A percentile compares a stretch with the other conserved stretches of the same genome.
These are phyloP conservation scores for Cryphonectria japonica DNA, from an alignment of 2,329 filamentous ascomycete species.

Conservation along the genomic window DNA sequence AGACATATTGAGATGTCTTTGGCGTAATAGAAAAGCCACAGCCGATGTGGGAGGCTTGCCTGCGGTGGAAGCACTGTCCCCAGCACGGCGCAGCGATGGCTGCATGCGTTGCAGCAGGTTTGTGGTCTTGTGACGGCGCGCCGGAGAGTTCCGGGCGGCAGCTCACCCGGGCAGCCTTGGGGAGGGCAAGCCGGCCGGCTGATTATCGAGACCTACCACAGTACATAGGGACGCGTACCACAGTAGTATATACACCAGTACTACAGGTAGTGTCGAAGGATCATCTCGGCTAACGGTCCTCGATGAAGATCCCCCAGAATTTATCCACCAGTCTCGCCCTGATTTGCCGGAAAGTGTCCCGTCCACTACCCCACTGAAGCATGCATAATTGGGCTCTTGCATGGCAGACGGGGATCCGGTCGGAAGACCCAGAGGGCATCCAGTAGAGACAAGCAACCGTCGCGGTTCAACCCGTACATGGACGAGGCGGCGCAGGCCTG, in stretches of 20 bases:
- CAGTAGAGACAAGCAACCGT: neutral
- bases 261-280: conserved; percentile 12
- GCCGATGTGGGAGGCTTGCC: neutral
- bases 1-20: neutral
- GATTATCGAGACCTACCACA: neutral
- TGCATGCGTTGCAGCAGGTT: neutral
- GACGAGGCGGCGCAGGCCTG: neutral
- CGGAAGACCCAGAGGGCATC: neutral
- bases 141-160: conserved; percentile 7
- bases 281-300: conserved; percentile 29
- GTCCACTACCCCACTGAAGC: neutral
- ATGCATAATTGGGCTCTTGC: conserved; percentile 7
- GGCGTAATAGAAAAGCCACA: neutral
- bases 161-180: neutral
- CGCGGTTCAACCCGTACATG: neutral
- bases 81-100: neutral
- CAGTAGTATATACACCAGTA: neutral
- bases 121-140: neutral
- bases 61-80: neutral
- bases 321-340: conserved; percentile 27
- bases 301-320: conserved; percentile 29
- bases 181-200: neutral
- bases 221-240: neutral
- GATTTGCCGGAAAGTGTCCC: conserved; percentile 1
- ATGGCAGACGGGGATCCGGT: conserved; percentile 4